Percentiles rank a stretch among this genome's conserved stretches.
Conservation (phyloP, 116 monocot genomes). For the Thalassia testudinum region DNA sequence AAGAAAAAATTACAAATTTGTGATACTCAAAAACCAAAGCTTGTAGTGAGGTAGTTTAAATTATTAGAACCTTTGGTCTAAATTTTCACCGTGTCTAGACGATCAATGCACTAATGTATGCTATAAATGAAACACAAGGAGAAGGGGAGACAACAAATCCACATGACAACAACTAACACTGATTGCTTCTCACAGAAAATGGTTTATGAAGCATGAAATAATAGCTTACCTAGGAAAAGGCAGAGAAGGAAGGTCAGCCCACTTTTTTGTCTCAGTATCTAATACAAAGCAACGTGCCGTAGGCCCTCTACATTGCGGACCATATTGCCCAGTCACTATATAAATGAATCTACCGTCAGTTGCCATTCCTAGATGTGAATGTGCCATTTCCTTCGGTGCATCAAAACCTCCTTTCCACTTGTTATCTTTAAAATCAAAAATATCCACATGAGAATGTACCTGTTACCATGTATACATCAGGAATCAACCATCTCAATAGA, state of each 20-base stretch:
- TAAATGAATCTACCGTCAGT: conserved; percentile 87
- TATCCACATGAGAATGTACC: conserved; percentile 92
- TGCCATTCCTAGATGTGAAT: conserved; percentile 90
- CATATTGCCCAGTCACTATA: conserved; percentile 79
- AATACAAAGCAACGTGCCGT: conserved; percentile 68
- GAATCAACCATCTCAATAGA: too few species aligned
- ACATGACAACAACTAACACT: too few species aligned
- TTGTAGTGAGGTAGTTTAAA: too few species aligned
- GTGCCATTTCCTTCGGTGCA: conserved; percentile 94
- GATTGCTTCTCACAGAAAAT: background rate
- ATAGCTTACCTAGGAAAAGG: conserved; percentile 60
- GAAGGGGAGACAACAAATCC: too few species aligned
- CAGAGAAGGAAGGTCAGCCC: conserved; percentile 68
- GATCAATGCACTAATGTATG: too few species aligned
- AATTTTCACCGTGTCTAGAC: too few species aligned
- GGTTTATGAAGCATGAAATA: background rate
- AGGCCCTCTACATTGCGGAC: conserved; percentile 92
- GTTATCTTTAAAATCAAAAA: conserved; percentile 60
- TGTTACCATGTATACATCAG: conserved; percentile 5
- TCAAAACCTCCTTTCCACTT: conserved; percentile 73
- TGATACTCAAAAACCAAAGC: too few species aligned
- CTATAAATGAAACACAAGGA: too few species aligned
- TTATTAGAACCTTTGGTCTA: too few species aligned
- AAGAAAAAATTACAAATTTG: background rate
- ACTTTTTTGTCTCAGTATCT: conserved; percentile 58